phyloP scores from a whole-genome alignment of 371 early-diverging fungal genomes.

The Lichtheimia ornata region DNA sequence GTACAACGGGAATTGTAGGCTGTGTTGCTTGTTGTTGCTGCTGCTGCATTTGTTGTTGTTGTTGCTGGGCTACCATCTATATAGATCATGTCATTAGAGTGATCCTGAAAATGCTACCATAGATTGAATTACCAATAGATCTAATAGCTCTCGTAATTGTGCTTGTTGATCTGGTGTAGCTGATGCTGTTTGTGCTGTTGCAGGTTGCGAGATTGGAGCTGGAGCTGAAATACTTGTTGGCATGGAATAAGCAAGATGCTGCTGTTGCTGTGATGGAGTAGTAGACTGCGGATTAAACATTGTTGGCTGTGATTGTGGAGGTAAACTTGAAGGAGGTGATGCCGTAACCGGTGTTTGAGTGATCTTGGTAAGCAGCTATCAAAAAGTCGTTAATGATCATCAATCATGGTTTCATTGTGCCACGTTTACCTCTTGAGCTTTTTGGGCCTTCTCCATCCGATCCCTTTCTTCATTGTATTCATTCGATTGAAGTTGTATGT shows the following conservation, averaged over 20 bases:
- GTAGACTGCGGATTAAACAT: not conserved
- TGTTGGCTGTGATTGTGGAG: conserved; percentile 1
- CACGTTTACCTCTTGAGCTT: conserved; percentile 31
- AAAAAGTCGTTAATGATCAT: not conserved
- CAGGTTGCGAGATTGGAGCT: conserved; percentile 4
- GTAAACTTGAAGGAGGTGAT: not conserved
- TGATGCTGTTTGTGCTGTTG: conserved; percentile 7
- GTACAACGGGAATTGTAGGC: not conserved
- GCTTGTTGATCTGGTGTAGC: conserved; percentile 19
- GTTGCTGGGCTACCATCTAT: conserved; percentile 17
- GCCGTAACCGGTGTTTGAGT: conserved; percentile 12
- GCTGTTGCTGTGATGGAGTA: not conserved
- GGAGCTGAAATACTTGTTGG: not conserved
- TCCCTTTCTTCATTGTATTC: conserved; percentile 4
- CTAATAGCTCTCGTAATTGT: conserved; percentile 21
- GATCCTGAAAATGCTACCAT: not conserved
- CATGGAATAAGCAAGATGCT: not conserved
- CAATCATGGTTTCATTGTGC: not conserved
- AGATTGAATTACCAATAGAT: conserved; percentile 16
- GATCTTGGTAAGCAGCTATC: conserved; percentile 21
- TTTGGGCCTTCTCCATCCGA: conserved; percentile 31
- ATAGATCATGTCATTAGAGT: conserved; percentile 3
- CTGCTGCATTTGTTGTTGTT: conserved; percentile 13
- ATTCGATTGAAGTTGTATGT: not conserved
- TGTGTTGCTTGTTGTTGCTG: conserved; percentile 8